Evolutionary conservation across 129 eudicot genomes (phyloP).

Genomic region (Arctium lappa): DNA sequence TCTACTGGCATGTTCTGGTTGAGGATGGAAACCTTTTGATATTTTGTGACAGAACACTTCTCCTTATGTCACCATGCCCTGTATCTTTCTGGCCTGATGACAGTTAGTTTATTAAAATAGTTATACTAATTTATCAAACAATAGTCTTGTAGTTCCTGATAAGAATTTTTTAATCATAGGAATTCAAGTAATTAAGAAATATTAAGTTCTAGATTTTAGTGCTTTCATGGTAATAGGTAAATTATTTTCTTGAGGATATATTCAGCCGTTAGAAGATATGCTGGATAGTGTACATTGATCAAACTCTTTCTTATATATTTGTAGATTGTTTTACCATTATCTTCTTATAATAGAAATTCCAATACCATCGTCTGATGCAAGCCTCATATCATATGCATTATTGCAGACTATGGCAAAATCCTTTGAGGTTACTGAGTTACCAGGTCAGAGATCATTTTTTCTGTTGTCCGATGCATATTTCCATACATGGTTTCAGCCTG

Average conservation of each 20-base stretch:
- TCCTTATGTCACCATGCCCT: not conserved
- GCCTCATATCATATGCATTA: slow-evolving; percentile 11
- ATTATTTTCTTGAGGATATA: not conserved
- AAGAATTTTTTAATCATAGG: not conserved
- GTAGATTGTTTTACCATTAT: not conserved
- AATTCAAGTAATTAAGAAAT: not conserved
- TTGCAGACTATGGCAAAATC: slow-evolving; percentile 89
- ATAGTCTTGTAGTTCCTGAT: slow-evolving; percentile 12
- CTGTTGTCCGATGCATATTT: not conserved
- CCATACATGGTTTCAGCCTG: not conserved
- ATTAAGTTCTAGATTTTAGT: not conserved
- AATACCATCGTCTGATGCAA: slow-evolving; percentile 14
- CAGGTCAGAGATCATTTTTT: slow-evolving; percentile 51
- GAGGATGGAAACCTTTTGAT: not conserved
- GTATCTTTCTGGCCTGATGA: not conserved
- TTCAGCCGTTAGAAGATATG: not conserved
- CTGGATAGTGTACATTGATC: not conserved
- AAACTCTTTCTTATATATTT: not conserved
- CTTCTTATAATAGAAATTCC: slow-evolving; percentile 1
- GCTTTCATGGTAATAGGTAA: not conserved
- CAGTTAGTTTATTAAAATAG: not conserved
- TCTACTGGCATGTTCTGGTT: not conserved
- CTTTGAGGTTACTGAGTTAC: slow-evolving; percentile 89
- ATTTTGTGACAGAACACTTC: not conserved
- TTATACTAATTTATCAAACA: not conserved